Evolutionary conservation across 176 grass and related monocot species (phyloP).

Genomic region (Triticum timopheevii): DNA sequence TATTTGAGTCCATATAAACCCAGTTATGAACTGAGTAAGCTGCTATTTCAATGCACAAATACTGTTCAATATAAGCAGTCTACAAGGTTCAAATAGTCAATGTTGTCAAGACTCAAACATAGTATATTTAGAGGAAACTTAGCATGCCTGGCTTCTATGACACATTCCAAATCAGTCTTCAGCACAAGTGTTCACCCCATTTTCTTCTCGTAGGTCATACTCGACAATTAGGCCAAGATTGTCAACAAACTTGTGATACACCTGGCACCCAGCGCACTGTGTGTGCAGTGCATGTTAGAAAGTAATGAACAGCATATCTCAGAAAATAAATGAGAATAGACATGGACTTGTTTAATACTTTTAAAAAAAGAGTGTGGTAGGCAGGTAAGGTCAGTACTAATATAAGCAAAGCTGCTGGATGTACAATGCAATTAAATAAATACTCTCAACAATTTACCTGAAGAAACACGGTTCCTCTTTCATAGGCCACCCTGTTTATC

Average conservation of each 20-base stretch:
- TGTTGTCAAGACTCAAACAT: slow-evolving; percentile 12
- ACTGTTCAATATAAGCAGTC: slow-evolving; percentile 7
- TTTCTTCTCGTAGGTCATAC: slow-evolving; percentile 74
- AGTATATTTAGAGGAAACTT: slow-evolving; percentile 15
- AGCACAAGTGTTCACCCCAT: slow-evolving; percentile 17
- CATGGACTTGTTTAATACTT: neutral
- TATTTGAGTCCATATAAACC: neutral
- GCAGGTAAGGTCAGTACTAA: slow-evolving; percentile 12
- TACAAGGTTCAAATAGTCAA: slow-evolving; percentile 6
- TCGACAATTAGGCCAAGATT: slow-evolving; percentile 95
- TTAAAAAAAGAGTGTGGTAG: neutral
- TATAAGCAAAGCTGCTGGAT: slow-evolving; percentile 9
- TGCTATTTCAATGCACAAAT: slow-evolving; percentile 7
- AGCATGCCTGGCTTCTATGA: slow-evolving; percentile 11
- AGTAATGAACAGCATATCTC: neutral
- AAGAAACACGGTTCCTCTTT: slow-evolving; percentile 89
- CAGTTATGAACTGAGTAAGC: slow-evolving; percentile 6
- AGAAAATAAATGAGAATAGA: neutral
- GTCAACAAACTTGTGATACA: slow-evolving; percentile 96
- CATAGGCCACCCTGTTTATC: slow-evolving; percentile 87
- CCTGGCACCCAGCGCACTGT: slow-evolving; percentile 84
- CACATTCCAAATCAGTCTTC: slow-evolving; percentile 36
- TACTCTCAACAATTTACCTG: slow-evolving; percentile 49
- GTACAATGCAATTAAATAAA: slow-evolving; percentile 8
- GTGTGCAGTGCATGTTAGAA: slow-evolving; percentile 9